These are phyloP conservation scores for Diplodia seriata DNA, from an alignment of 2,329 filamentous ascomycete species.

Conservation along the genomic window DNA sequence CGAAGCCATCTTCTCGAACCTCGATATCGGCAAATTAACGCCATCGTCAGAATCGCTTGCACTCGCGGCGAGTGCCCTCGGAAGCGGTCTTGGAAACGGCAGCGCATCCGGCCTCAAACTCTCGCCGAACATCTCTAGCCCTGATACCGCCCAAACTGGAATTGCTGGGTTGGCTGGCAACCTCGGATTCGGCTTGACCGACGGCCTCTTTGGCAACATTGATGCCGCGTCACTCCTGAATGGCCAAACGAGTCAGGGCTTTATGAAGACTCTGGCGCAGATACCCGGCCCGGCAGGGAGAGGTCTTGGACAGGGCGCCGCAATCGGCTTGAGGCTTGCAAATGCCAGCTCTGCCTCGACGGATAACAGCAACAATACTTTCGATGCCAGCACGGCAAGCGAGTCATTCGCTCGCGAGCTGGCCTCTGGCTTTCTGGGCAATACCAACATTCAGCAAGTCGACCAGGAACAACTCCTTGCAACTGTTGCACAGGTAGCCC, in stretches of 20 bases:
- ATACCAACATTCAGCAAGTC: constrained; percentile 9
- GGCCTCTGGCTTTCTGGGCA: constrained; percentile 13
- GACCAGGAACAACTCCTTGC: constrained; percentile 4
- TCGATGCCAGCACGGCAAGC: constrained; percentile 2
- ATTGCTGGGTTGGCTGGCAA: constrained; percentile 14
- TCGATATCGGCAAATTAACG: constrained; percentile 16
- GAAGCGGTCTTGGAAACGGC: constrained; percentile 23
- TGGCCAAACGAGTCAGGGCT: background rate
- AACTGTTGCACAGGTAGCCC: constrained; percentile 10
- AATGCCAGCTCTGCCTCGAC: background rate
- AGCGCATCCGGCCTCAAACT: constrained; percentile 20
- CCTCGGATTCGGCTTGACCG: constrained; percentile 20
- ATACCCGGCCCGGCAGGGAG: constrained; percentile 17
- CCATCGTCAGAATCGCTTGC: background rate
- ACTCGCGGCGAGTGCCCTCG: constrained; percentile 1
- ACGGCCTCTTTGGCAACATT: constrained; percentile 24
- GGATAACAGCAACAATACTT: background rate
- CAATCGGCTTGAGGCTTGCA: constrained; percentile 24
- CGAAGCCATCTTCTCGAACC: constrained; percentile 15
- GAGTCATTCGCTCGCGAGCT: constrained; percentile 20
- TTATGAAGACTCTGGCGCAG: constrained; percentile 11
- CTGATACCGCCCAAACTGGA: constrained; percentile 10
- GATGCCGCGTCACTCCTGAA: background rate
- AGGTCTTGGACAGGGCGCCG: constrained; percentile 13
- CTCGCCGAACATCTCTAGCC: background rate